A percentile compares a stretch with the other conserved stretches of the same genome.
phyloP scores from a whole-genome alignment of 1,284 basidiomycete species.

The Ganoderma boninense region DNA sequence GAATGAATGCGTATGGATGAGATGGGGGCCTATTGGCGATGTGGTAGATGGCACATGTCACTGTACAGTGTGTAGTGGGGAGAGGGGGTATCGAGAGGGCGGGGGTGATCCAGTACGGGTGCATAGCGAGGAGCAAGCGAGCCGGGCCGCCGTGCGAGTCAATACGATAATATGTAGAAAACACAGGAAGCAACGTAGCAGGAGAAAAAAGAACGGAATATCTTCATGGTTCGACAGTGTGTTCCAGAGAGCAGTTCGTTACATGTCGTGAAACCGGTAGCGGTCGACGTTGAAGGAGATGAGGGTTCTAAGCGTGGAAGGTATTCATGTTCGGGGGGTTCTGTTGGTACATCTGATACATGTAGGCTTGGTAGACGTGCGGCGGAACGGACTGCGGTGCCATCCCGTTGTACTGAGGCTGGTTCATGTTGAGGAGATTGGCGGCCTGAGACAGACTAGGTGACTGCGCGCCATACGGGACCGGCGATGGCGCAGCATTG shows the following conservation, averaged over 20 bases:
- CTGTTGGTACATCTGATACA: slow-evolving; percentile 83
- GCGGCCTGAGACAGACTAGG: slow-evolving; percentile 63
- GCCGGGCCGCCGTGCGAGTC: slow-evolving; percentile 23
- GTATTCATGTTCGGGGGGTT: slow-evolving; percentile 77
- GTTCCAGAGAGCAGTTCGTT: slow-evolving; percentile 36
- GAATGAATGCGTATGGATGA: slow-evolving; percentile 34
- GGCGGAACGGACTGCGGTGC: slow-evolving; percentile 70
- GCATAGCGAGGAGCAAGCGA: slow-evolving; percentile 19
- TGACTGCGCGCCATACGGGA: slow-evolving; percentile 68
- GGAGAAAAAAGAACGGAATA: slow-evolving; percentile 27
- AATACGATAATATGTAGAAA: slow-evolving; percentile 34
- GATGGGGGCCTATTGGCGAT: slow-evolving; percentile 29
- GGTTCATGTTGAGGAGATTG: slow-evolving; percentile 65
- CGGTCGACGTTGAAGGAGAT: slow-evolving; percentile 25
- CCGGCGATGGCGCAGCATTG: slow-evolving; percentile 50
- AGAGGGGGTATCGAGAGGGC: slow-evolving; percentile 32
- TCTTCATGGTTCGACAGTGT: slow-evolving; percentile 35
- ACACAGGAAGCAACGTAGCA: slow-evolving; percentile 25
- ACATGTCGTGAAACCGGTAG: slow-evolving; percentile 39
- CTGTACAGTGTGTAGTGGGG: slow-evolving; percentile 17
- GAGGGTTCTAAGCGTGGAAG: slow-evolving; percentile 68
- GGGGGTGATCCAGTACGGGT: slow-evolving; percentile 18
- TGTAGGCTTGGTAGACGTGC: slow-evolving; percentile 80
- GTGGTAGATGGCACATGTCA: slow-evolving; percentile 21
- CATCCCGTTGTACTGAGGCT: slow-evolving; percentile 65